Evolutionary conservation across 2,329 filamentous ascomycete species (phyloP).

Genomic region (Aspergillus hortae): DNA sequence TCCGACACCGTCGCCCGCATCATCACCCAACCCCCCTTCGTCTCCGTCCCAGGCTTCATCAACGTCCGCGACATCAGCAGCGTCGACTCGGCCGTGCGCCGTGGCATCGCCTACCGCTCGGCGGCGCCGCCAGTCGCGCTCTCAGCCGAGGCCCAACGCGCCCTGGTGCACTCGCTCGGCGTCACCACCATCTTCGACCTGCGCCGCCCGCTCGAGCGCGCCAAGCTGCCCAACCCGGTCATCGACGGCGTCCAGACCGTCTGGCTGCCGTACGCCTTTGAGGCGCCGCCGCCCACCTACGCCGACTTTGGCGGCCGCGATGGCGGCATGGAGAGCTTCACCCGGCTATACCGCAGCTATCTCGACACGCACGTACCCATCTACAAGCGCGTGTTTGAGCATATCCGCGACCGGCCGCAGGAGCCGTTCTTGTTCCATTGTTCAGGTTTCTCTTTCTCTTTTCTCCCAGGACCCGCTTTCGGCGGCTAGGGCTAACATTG

Average conservation of each 20-base stretch:
- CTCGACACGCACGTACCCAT: conserved; percentile 59
- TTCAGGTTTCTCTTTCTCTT: conserved; percentile 19
- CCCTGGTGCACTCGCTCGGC: conserved; percentile 51
- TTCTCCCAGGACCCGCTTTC: no score
- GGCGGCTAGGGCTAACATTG: no score
- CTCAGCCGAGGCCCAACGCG: conserved; percentile 51
- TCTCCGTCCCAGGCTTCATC: conserved; percentile 22
- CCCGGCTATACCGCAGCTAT: conserved; percentile 65
- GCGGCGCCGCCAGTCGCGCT: conserved; percentile 60
- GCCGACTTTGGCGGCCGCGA: conserved; percentile 42
- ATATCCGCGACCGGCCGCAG: conserved; percentile 49
- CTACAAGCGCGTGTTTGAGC: conserved; percentile 58
- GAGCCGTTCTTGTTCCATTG: conserved; percentile 66
- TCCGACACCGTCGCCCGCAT: conserved; percentile 17
- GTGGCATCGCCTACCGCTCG: conserved; percentile 61
- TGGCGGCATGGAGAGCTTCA: conserved; percentile 60
- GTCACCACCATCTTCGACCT: conserved; percentile 68
- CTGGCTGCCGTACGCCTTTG: conserved; percentile 49
- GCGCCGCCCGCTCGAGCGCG: conserved; percentile 51
- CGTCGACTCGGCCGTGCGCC: conserved; percentile 37
- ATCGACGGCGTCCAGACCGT: conserved; percentile 56
- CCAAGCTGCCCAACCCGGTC: conserved; percentile 45
- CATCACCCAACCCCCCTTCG: conserved; percentile 24
- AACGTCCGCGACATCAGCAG: conserved; percentile 27
- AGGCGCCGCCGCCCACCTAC: conserved; percentile 17